Evolutionary conservation across 2,329 filamentous ascomycete genomes (phyloP), one percentile per base, ranked within the genome.

Genomic region (Helotiales sp.): DNA sequence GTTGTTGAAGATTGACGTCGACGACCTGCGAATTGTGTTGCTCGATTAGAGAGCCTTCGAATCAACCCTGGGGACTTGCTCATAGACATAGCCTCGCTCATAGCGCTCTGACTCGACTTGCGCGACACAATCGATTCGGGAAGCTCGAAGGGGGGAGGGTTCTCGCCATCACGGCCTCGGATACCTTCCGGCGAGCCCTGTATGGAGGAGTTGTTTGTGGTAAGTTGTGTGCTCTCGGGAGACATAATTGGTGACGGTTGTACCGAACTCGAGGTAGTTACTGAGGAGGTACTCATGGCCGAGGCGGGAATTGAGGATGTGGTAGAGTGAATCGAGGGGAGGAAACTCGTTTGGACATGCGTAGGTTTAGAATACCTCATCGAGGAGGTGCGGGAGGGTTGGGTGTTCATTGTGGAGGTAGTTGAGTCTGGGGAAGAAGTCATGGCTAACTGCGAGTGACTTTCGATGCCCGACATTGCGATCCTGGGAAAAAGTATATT

Each of bases 11-110:
- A 96, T 61, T 89, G 87, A 60, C 93, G 83, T 62, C 92, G 85
- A 59, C 87, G 82, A 36, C 74, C 75, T 71, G 86, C 72, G 79
- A 88, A 75, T 81, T 84, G 87, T 47, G 85, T 85, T 5, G 92
- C 91, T 61, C 88, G 86, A 66, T 89, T 90, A 30, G 95, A 98
- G 22, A 97, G 78, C 62, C 93, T 85, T 62, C 95, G 86, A 65
- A 98, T 96, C 56, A 98, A 75, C 34, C 81, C 82, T 2, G 87
- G 82, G 33, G 81, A 83, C 67, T 85, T 84, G 69, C 79, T 81
- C 49, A 78, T 73, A 24, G 78, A 75, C 58, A 84, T 70, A 52
- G 81, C 80, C 60, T 90, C 86, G 48, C 81, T 83, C 68, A 90
- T 82, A 5, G 88, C 86, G 65, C 78, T 85, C 61, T 76, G 75